These are phyloP conservation scores for Hypoxylon fragiforme DNA, from an alignment of 495 filamentous ascomycete species.

Conservation along the genomic window DNA sequence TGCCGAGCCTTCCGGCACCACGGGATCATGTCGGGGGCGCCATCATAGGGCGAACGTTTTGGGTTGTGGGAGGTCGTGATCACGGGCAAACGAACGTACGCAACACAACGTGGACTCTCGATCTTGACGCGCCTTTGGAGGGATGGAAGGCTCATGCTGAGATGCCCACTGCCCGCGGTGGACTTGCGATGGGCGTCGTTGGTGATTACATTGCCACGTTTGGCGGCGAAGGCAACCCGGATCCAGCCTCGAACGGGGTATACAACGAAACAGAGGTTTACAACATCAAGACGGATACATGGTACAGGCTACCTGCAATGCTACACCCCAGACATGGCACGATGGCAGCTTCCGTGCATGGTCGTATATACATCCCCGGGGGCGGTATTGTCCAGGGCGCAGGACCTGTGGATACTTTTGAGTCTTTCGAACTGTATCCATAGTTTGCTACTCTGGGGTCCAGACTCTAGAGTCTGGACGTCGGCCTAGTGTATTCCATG, in stretches of 20 bases:
- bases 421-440: constrained; percentile 19
- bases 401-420: constrained; percentile 31
- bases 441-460: neutral
- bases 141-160: constrained; percentile 33
- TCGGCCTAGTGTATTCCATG: too few species aligned
- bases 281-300: constrained; percentile 36
- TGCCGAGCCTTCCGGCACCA: constrained; percentile 42
- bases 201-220: constrained; percentile 43
- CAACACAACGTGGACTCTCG: constrained; percentile 43
- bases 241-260: constrained; percentile 25
- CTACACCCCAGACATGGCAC: constrained; percentile 43
- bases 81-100: constrained; percentile 32
- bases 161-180: constrained; percentile 43
- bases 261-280: constrained; percentile 44
- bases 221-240: constrained; percentile 48
- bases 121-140: constrained; percentile 27
- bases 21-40: constrained; percentile 44
- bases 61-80: constrained; percentile 44
- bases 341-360: constrained; percentile 35
- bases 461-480: too few species aligned
- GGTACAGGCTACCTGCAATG: constrained; percentile 38
- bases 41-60: constrained; percentile 39
- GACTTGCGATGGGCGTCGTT: constrained; percentile 38
- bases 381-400: constrained; percentile 32
- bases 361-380: constrained; percentile 39